Evolutionary conservation across 331 rosid species (phyloP), one percentile per base, ranked within the genome.

Genomic region (Malus hybrid): DNA sequence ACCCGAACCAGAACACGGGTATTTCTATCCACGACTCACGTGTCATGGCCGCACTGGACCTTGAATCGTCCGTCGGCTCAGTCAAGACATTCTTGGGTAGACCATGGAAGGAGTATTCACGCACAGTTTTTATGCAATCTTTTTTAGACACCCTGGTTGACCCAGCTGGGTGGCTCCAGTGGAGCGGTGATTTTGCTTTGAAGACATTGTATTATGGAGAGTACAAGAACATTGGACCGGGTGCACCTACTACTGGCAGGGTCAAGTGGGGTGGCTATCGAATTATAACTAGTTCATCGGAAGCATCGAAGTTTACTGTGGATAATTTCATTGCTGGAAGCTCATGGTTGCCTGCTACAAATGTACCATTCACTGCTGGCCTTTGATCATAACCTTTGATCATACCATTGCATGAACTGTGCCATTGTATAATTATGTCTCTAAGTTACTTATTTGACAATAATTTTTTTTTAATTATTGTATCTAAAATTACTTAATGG

Each of bases 161-260:
- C 63, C 91, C 91, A 3, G 84, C 86, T 6, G 93, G 91, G 34
- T 89, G 93, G 93, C 64, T 89, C 34, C 84, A 87, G 75, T 89
- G 93, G 93, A 46, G 72, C 67, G 91, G 87, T 2, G 11, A 75
- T 28, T 89, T 89, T 82, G 93, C 89, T 1, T 78, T 87, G 0
- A 28, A 69, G 16, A 87, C 91, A 28, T 73, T 89, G 84, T 83
- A 81, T 68, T 89, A 89, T 74, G 89, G 89, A 29, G 93, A 85
- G 61, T 87, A 79, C 11, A 83, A 52, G 74, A 89, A 85, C 10
- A 22, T 14, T 13, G 93, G 93, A 11, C 91, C 91, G 0, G 73
- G 83, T 39, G 80, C 84, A 28, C 77, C 83, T 3, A 85, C 91
- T 0, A 39, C 75, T 16, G 34, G 11, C 1, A 76, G 93, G 65